Evolutionary conservation across 1,284 basidiomycete genomes (phyloP), one percentile per base, ranked within the genome.

Genomic region (Cutaneotrichosporon sp.): DNA sequence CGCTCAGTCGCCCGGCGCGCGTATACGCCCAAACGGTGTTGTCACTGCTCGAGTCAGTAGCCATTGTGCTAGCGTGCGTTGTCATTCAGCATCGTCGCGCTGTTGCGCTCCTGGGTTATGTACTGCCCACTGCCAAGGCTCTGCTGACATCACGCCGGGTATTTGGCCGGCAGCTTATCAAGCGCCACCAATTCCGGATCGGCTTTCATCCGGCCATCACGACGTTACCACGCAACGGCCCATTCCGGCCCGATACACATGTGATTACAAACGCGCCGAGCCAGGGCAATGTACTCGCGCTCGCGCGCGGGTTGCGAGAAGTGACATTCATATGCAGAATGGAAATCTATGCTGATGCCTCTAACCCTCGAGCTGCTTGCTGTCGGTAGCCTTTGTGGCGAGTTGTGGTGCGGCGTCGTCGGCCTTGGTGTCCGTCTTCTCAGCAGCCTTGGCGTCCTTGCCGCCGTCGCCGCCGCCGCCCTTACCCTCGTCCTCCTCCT

Each of bases 401-500:
- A 22, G 12, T 30, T 30, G 26, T 30, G 26, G 26, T 33, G 14
- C 43, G 18, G 43, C 4, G 3, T 18, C 49, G 14, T 18, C 35
- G 35, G 14, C 35, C 41, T 53, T 26, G 51, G 22, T 17, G 21
- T 23, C 42, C 41, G 17, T 21, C 42, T 39, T 26, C 40, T 47
- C 35, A n/a, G n/a, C n/a, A n/a, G n/a, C n/a, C n/a, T 18, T 12
- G 3, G 21, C 39, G 17, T 4, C 46, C 37, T 39, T 26, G 23
- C n/a, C 17, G 23, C 44, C 23, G 8, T 10, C 23, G 22, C 44
- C 38, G 12, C 18, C 47, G 41, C 47, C 54, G 35, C 46, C 40
- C 47, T 50, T 49, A 10, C 30, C 47, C 14, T 34, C 55, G 34
- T 50, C 40, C 30, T 33, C 53, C 36, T 60, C 48, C 39, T 58